phyloP scores from a whole-genome alignment of 2,329 filamentous ascomycete species.

The Calonectria hawksworthii region DNA sequence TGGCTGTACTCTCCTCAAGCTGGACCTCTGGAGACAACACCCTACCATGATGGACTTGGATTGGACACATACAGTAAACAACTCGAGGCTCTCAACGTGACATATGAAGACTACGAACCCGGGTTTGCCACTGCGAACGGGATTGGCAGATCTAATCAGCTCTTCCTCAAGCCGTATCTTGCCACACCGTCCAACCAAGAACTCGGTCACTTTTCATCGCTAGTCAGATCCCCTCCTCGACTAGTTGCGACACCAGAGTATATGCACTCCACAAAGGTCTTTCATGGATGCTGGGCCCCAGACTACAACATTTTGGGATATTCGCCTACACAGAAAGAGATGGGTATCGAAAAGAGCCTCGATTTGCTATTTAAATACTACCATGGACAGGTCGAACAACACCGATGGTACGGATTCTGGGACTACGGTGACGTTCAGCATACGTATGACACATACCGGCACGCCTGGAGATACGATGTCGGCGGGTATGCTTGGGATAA shows the following conservation, averaged over 20 bases:
- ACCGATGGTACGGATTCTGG: slow-evolving; percentile 74
- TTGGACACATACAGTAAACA: slow-evolving; percentile 69
- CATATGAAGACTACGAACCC: slow-evolving; percentile 73
- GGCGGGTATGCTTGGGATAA: slow-evolving; percentile 77
- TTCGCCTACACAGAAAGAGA: slow-evolving; percentile 43
- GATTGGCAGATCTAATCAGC: slow-evolving; percentile 69
- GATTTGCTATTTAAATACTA: slow-evolving; percentile 70
- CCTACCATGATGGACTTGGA: slow-evolving; percentile 70
- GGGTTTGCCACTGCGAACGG: slow-evolving; percentile 69
- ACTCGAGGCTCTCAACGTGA: slow-evolving; percentile 71
- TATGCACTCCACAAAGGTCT: slow-evolving; percentile 49
- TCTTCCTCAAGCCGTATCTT: slow-evolving; percentile 59
- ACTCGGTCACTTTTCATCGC: slow-evolving; percentile 50
- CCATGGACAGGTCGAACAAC: slow-evolving; percentile 65
- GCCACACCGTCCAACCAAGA: slow-evolving; percentile 65
- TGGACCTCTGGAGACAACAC: slow-evolving; percentile 67
- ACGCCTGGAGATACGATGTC: slow-evolving; percentile 73
- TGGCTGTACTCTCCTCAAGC: slow-evolving; percentile 73
- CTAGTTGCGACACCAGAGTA: slow-evolving; percentile 62
- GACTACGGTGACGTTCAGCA: slow-evolving; percentile 75
- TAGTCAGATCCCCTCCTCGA: slow-evolving; percentile 61
- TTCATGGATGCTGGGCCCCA: slow-evolving; percentile 35
- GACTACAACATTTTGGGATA: not conserved
- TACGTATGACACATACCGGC: slow-evolving; percentile 70
- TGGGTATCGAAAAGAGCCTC: slow-evolving; percentile 64